Conservation (phyloP, 805 yeast genomes). For the Ogataea nitratoaversa region DNA sequence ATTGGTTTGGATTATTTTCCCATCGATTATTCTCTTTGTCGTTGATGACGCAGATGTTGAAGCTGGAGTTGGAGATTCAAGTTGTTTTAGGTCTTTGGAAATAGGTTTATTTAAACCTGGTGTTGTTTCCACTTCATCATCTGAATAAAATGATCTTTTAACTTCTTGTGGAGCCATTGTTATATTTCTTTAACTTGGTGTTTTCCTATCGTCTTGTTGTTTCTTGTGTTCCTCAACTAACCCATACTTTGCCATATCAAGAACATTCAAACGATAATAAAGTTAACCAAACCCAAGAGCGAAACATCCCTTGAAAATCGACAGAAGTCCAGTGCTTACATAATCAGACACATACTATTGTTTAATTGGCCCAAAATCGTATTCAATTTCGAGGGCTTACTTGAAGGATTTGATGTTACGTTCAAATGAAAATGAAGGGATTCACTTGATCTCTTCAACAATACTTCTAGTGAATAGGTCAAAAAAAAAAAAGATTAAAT, state of each 20-base stretch:
- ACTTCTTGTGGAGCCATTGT: not conserved
- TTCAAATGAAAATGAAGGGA: too few species aligned
- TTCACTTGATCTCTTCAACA: too few species aligned
- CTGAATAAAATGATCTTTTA: conserved; percentile 48
- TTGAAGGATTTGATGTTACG: too few species aligned
- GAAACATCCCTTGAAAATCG: too few species aligned
- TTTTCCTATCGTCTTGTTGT: not conserved
- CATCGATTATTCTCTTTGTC: conserved; percentile 40
- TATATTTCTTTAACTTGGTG: not conserved
- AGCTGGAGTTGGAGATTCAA: conserved; percentile 11
- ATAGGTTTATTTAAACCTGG: conserved; percentile 45
- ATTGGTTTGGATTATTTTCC: conserved; percentile 51
- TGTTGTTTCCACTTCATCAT: conserved; percentile 43
- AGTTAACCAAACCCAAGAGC: not conserved
- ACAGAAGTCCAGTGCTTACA: too few species aligned
- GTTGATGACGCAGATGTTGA: conserved; percentile 34
- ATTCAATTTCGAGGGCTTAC: too few species aligned
- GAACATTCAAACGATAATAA: too few species aligned
- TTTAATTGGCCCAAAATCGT: too few species aligned
- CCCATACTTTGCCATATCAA: not conserved
- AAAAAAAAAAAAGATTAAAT: too few species aligned
- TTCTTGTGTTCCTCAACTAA: not conserved
- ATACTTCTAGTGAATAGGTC: too few species aligned
- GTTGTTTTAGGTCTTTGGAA: conserved; percentile 29
- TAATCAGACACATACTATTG: too few species aligned